Evolutionary conservation across 768 basidiomycete species (phyloP).

Genomic region (Rhizopogon sp.): DNA sequence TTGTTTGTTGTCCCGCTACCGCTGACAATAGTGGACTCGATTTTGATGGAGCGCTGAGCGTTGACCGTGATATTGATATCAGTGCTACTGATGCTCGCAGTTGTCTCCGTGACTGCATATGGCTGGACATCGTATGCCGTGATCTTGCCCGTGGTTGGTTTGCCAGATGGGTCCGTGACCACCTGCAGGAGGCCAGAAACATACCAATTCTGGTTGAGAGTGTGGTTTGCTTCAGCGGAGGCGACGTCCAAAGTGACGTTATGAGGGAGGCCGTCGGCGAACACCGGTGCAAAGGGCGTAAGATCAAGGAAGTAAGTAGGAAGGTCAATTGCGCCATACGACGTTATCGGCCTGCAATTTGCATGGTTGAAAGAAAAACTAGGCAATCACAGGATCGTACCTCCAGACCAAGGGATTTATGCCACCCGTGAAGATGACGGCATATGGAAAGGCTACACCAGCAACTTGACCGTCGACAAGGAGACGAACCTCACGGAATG

Average conservation of each 20-base stretch:
- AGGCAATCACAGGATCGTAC: slow-evolving; percentile 12
- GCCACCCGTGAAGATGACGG: slow-evolving; percentile 70
- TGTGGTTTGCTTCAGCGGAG: slow-evolving; percentile 61
- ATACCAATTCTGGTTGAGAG: slow-evolving; percentile 74
- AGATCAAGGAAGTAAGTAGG: slow-evolving; percentile 77
- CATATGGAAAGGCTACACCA: slow-evolving; percentile 54
- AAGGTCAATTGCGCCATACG: slow-evolving; percentile 72
- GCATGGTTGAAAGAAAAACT: background rate
- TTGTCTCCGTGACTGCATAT: slow-evolving; percentile 48
- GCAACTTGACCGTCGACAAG: slow-evolving; percentile 53
- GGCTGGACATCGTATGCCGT: slow-evolving; percentile 50
- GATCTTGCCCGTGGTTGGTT: slow-evolving; percentile 66
- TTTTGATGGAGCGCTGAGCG: slow-evolving; percentile 51
- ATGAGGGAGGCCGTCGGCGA: slow-evolving; percentile 66
- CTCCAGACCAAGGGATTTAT: slow-evolving; percentile 68
- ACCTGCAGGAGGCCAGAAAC: slow-evolving; percentile 69
- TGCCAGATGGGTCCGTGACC: slow-evolving; percentile 54
- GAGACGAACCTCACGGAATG: slow-evolving; percentile 60
- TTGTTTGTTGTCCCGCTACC: slow-evolving; percentile 55
- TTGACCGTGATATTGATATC: slow-evolving; percentile 58
- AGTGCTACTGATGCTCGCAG: slow-evolving; percentile 36
- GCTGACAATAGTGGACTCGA: slow-evolving; percentile 56
- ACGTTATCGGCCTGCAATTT: slow-evolving; percentile 55
- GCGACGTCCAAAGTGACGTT: slow-evolving; percentile 68
- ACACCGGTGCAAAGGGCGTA: slow-evolving; percentile 69